Evolutionary conservation across 1,284 basidiomycete species (phyloP).

Genomic region (Sporisorium graminicola): DNA sequence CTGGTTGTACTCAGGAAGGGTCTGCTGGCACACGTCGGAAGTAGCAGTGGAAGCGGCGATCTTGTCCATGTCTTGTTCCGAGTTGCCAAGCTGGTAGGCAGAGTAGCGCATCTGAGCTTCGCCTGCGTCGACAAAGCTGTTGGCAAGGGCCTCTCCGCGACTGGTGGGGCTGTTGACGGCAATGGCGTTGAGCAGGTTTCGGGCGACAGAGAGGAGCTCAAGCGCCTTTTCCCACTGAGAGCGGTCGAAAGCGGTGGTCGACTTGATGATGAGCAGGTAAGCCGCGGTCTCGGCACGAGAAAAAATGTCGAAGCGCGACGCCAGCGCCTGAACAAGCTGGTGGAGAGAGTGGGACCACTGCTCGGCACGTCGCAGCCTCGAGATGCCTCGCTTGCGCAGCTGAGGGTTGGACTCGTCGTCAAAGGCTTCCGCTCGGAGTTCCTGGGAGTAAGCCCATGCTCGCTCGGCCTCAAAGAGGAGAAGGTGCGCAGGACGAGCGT

Average conservation of each 20-base stretch:
- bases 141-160: constrained; percentile 88
- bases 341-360: constrained; percentile 84
- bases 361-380: constrained; percentile 85
- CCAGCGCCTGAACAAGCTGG: constrained; percentile 78
- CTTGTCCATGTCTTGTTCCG: constrained; percentile 83
- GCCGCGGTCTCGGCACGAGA: constrained; percentile 68
- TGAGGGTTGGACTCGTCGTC: constrained; percentile 74
- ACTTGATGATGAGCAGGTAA: constrained; percentile 77
- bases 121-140: constrained; percentile 85
- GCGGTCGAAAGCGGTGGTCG: constrained; percentile 72
- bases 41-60: constrained; percentile 77
- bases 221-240: constrained; percentile 81
- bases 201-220: constrained; percentile 81
- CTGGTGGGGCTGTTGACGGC: constrained; percentile 80
- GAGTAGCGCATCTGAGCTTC: constrained; percentile 92
- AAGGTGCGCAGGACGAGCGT: constrained; percentile 72
- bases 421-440: constrained; percentile 76
- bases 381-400: constrained; percentile 80
- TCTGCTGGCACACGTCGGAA: constrained; percentile 74
- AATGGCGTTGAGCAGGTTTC: constrained; percentile 80
- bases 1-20: constrained; percentile 78
- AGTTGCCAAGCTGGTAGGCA: constrained; percentile 81
- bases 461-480: constrained; percentile 89
- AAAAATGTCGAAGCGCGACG: constrained; percentile 48
- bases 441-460: constrained; percentile 90